These are phyloP conservation scores for Flaveria brownii DNA, from an alignment of 129 eudicot species.

Conservation along the genomic window DNA sequence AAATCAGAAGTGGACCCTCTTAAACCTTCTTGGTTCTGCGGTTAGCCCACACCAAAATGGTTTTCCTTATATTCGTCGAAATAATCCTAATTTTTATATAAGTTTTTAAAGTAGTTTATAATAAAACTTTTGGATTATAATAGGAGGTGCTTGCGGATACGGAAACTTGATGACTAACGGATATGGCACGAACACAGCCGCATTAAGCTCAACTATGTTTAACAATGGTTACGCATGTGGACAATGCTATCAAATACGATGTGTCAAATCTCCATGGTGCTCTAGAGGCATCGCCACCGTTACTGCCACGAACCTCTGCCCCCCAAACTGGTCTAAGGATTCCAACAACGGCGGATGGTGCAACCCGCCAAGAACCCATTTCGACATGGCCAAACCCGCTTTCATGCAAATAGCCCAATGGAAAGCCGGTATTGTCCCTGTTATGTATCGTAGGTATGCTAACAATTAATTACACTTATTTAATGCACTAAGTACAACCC, in stretches of 20 bases:
- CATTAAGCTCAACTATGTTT: constrained; percentile 76
- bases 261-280: constrained; percentile 65
- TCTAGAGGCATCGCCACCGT: constrained; percentile 48
- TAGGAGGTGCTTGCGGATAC: constrained; percentile 96
- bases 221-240: constrained; percentile 83
- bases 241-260: constrained; percentile 64
- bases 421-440: constrained; percentile 88
- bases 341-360: constrained; percentile 91
- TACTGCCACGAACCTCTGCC: constrained; percentile 93
- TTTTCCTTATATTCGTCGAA: too few species aligned
- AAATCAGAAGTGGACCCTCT: too few species aligned
- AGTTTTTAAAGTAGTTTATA: too few species aligned
- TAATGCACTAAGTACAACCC: constrained; percentile 2
- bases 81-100: neutral
- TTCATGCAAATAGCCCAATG: constrained; percentile 84
- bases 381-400: constrained; percentile 91
- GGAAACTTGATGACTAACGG: constrained; percentile 70
- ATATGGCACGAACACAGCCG: constrained; percentile 81
- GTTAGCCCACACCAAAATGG: too few species aligned
- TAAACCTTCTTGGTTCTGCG: too few species aligned
- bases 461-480: too few species aligned
- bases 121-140: neutral
- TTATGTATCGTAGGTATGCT: constrained; percentile 68
- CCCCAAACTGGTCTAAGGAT: constrained; percentile 68
- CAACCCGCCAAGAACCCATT: constrained; percentile 92